These are phyloP conservation scores for Arthrocladium fulminans DNA, from an alignment of 2,329 filamentous ascomycete genomes.

Conservation along the genomic window DNA sequence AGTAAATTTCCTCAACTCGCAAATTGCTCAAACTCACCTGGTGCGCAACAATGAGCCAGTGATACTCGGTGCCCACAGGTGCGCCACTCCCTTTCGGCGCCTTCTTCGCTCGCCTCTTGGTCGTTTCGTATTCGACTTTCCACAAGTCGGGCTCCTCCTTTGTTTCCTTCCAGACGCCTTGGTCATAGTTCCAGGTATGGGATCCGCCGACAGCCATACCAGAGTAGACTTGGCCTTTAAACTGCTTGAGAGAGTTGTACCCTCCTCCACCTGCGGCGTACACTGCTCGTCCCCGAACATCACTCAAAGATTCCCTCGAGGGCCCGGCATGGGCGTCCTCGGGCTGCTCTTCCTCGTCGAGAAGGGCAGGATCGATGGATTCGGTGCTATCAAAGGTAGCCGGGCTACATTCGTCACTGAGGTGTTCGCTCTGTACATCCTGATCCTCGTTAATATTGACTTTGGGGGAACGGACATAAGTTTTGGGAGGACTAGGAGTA, in stretches of 20 bases:
- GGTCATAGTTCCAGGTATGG: constrained; percentile 31
- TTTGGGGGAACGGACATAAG: too few species aligned
- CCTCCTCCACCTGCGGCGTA: constrained; percentile 40
- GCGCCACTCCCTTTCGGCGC: constrained; percentile 30
- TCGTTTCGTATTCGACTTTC: constrained; percentile 28
- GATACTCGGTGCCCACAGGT: constrained; percentile 29
- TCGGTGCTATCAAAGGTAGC: too few species aligned
- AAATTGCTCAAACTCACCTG: constrained; percentile 22
- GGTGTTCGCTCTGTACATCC: too few species aligned
- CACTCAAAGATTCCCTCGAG: too few species aligned
- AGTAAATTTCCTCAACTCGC: background rate
- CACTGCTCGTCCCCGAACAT: too few species aligned
- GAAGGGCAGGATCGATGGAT: constrained; percentile 45
- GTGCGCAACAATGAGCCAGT: constrained; percentile 30
- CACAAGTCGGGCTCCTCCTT: constrained; percentile 31
- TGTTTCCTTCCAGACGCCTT: constrained; percentile 30
- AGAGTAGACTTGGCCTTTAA: constrained; percentile 30
- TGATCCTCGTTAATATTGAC: too few species aligned
- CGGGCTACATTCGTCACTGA: too few species aligned
- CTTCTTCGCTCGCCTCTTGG: constrained; percentile 26
- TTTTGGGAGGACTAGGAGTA: too few species aligned
- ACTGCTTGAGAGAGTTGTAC: constrained; percentile 29
- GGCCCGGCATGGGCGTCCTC: constrained; percentile 54
- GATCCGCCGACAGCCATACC: constrained; percentile 32
- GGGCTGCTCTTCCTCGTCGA: constrained; percentile 38